A percentile compares a stretch with the other conserved stretches of the same genome.
Evolutionary conservation across 441 rosid genomes (phyloP).

Genomic region (Theobroma grandiflorum): DNA sequence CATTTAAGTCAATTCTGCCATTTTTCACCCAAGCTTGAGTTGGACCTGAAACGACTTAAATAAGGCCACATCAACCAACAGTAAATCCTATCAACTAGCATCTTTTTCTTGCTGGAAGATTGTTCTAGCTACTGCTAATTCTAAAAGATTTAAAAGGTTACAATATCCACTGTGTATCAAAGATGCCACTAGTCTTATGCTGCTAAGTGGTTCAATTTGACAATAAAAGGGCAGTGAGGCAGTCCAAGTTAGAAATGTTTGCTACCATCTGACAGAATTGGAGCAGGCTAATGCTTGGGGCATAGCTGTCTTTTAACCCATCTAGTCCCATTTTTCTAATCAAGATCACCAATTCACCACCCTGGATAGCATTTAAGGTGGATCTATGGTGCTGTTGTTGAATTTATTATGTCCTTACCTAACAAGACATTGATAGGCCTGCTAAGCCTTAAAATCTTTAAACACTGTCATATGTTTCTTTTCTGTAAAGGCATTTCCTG

Average conservation of each 20-base stretch:
- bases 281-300: neutral
- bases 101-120: neutral
- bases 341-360: neutral
- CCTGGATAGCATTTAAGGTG: neutral
- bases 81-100: slow-evolving; percentile 4
- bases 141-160: neutral
- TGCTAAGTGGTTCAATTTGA: neutral
- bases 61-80: neutral
- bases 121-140: neutral
- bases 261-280: neutral
- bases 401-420: slow-evolving; percentile 20
- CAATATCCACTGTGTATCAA: neutral
- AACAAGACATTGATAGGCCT: slow-evolving; percentile 15
- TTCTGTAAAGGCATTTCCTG: neutral
- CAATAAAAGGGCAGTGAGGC: neutral
- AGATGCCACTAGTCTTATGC: neutral
- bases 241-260: neutral
- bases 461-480: slow-evolving; percentile 7
- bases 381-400: slow-evolving; percentile 7
- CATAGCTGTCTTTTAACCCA: neutral
- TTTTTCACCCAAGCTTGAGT: neutral
- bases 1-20: neutral
- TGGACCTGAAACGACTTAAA: neutral
- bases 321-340: neutral
- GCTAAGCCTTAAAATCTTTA: slow-evolving; percentile 18